Evolutionary conservation across 306 rosid species (phyloP), one percentile per base, ranked within the genome.

Genomic region (Dalbergia cochinchinensis): DNA sequence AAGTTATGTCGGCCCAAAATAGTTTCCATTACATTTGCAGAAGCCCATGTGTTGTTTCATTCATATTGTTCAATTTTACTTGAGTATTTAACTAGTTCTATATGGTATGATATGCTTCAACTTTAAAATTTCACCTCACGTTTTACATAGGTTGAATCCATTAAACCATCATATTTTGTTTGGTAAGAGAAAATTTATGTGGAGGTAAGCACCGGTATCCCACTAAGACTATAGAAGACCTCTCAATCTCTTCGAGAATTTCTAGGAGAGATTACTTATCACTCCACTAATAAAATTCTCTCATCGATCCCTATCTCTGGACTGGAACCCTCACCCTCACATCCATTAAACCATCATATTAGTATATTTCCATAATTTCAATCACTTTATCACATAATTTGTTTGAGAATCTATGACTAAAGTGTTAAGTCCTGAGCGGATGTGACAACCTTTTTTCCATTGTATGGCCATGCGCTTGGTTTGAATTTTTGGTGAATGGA

Each of bases 401-500:
- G 67, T 22, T 0, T 37, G 67, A 73, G 20, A 12, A 55, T 11
- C 39, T 34, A 19, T 34, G 11, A 57, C 8, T 35, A 6, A 69
- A 22, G 31, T 2, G 50, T n/a, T 3, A 10, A 54, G 48, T 6
- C 1, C 9, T 6, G 8, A 42, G 7, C 11, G 55, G 37, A 20
- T 42, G 50, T n/a, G 51, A 54, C 18, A 53, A 13, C 35, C 31
- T 26, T 26, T 26, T 26, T 26, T 26, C 31, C 31, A 26, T 26
- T 26, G 7, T 37, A 37, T 37, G 8, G 54, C n/a, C 15, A 12
- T 48, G 54, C 0, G 19, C 15, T 78, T 31, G 67, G 50, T 69
- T 44, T 68, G 50, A 50, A 58, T 58, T 31, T 78, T 14, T 69
- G 14, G 61, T 59, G 70, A 34, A 45, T 68, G 69, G 31, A 69